phyloP scores from a whole-genome alignment of 805 yeast species.

The Maudiozyma turicensis region DNA sequence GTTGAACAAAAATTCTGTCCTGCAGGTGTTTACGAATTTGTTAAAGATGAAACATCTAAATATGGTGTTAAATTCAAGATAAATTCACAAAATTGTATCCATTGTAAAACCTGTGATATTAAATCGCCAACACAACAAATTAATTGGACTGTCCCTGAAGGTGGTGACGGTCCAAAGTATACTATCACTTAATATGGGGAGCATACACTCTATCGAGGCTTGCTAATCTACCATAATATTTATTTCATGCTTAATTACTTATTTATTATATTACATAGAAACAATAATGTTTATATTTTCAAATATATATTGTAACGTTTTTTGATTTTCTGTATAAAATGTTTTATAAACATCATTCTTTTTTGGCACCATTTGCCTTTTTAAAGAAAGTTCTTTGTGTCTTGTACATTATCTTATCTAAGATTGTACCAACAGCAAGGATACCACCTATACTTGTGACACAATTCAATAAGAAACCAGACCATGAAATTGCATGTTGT shows the following conservation, averaged over 20 bases:
- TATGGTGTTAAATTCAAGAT: conserved; percentile 80
- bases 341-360: background rate
- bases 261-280: conserved; percentile 4
- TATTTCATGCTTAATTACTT: conserved; percentile 1
- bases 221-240: background rate
- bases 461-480: conserved; percentile 72
- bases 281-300: background rate
- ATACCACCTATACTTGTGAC: conserved; percentile 94
- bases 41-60: conserved; percentile 46
- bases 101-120: conserved; percentile 97
- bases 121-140: conserved; percentile 93
- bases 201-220: too few species aligned
- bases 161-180: conserved; percentile 98
- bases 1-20: conserved; percentile 92
- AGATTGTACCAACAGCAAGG: conserved; percentile 78
- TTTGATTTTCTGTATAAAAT: too few species aligned
- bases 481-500: conserved; percentile 57
- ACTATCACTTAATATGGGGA: conserved; percentile 24
- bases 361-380: background rate
- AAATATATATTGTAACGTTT: background rate
- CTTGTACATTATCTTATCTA: conserved; percentile 83
- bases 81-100: conserved; percentile 95
- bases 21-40: conserved; percentile 94
- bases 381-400: conserved; percentile 63
- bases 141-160: conserved; percentile 96